Percentiles rank a stretch among this genome's conserved stretches.
Evolutionary conservation across 768 basidiomycete genomes (phyloP).

Genomic region (Pleurotus sapidus): DNA sequence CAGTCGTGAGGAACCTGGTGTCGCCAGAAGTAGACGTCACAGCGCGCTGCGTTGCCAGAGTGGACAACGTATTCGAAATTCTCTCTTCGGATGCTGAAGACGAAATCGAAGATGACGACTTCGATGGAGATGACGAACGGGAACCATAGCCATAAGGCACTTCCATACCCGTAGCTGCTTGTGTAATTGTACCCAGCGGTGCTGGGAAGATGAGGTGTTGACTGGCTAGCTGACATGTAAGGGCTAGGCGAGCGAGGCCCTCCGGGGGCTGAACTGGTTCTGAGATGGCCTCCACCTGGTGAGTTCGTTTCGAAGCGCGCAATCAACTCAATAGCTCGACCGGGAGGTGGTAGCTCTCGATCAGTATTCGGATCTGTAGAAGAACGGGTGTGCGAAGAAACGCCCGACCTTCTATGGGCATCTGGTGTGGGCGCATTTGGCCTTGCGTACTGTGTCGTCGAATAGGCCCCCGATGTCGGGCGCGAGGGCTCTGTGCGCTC

Average conservation of each 20-base stretch:
- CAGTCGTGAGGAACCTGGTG: slow-evolving; percentile 21
- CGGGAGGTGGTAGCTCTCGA: slow-evolving; percentile 44
- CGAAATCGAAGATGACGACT: slow-evolving; percentile 32
- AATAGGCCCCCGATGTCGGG: slow-evolving; percentile 46
- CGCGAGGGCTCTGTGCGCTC: slow-evolving; percentile 75
- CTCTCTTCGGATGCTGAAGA: slow-evolving; percentile 31
- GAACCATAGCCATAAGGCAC: slow-evolving; percentile 32
- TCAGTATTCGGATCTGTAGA: slow-evolving; percentile 55
- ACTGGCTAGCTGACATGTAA: slow-evolving; percentile 20
- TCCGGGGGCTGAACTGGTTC: slow-evolving; percentile 52
- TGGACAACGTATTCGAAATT: slow-evolving; percentile 13
- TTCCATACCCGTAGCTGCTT: slow-evolving; percentile 20
- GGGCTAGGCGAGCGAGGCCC: slow-evolving; percentile 34
- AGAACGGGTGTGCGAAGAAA: slow-evolving; percentile 49
- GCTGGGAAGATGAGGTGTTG: slow-evolving; percentile 20
- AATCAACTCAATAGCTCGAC: slow-evolving; percentile 65
- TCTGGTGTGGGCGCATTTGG: slow-evolving; percentile 42
- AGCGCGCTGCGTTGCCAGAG: slow-evolving; percentile 5
- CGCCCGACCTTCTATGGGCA: slow-evolving; percentile 42
- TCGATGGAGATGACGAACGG: slow-evolving; percentile 45
- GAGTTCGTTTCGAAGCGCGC: slow-evolving; percentile 64
- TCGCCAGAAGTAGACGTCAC: slow-evolving; percentile 29
- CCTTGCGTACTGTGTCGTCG: slow-evolving; percentile 26
- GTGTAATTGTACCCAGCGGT: slow-evolving; percentile 29
- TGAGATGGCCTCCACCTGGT: slow-evolving; percentile 44